Evolutionary conservation across 768 basidiomycete genomes (phyloP), one percentile per base, ranked within the genome.

Genomic region (Amanita muscaria): DNA sequence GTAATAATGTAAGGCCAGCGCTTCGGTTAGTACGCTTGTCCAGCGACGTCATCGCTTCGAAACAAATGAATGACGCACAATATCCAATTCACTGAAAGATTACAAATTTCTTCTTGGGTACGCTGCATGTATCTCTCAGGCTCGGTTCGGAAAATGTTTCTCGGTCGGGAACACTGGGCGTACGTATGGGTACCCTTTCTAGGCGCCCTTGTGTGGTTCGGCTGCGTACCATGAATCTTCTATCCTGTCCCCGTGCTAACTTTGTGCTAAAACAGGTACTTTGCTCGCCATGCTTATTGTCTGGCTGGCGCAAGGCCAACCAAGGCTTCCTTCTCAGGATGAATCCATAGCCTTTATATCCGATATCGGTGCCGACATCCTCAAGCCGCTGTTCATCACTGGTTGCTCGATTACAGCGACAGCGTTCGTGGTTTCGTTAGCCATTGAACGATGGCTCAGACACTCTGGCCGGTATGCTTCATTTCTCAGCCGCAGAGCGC

Each of bases 381-480:
- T 88, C 34, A 88, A 88, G 56, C 86, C 87, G 3, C 69, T 88
- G 29, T 89, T 89, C 54, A 65, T 88, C 40, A 65, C 70, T 12
- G 79, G 79, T 5, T 80, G 78, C 52, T 64, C 67, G 30, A 71
- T 86, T 47, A 85, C 86, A 2, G 78, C 73, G 5, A 60, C 74
- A 2, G 65, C 70, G 0, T 84, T 88, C 59, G 63, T 83, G 53
- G 61, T 79, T 38, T 74, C 76, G 6, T 69, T 88, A 21, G 51
- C 68, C 4, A 54, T 79, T 23, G 83, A 88, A 59, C 69, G 83
- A 37, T 72, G 74, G 53, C 66, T 87, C 25, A 64, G 83, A 49
- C 81, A 88, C 57, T 63, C 69, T 9, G 81, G 82, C 23, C 59
- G 80, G 79, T 75, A 49, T 34, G 68, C 57, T 7, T 34, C 27